Base-by-base conservation (phyloP, 176 grass and related monocot species). In the Ensete ventricosum region DNA sequence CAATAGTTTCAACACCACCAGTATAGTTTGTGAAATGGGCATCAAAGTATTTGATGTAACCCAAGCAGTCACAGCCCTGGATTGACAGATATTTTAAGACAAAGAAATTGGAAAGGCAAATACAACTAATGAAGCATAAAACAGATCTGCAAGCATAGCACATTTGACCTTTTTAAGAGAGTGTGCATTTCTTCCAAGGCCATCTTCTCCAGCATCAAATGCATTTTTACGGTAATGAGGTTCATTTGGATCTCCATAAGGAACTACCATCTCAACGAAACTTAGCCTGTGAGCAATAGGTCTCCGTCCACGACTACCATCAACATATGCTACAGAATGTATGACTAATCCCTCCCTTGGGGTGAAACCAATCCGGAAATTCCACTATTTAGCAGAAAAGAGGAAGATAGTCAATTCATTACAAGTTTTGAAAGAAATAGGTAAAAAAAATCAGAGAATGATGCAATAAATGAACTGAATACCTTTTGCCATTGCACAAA, bases 401-500 rank as follows among this genome's bases (percentile, higher is more conserved):
- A 76, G 25, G 9, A 64, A 74, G 58, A 58, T 67, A 6, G 34
- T 43, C 3, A 43, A 4, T 9, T 73, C 6, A 21, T 8, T 50
- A 50, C 12, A 49, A 21, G 9, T 17, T 34, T 9, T 9, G 50
- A 43, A 43, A 43, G 4, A 43, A 43, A 43, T 43, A 43, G 34
- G 34, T 43, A 4, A 43, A 43, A 43, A 43, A 43, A 43, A 43
- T 4, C 34, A 43, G 4, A 43, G 34, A 43, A 43, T 43, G 34
- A 43, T 43, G 34, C 11, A 19, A 55, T 16, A 64, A 75, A 79
- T 48, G 3, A 21, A 24, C 19, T 6, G 78, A 14, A 13, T 89
- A 98, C 95, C 95, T 99, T 99, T 71, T 99, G 96, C 96, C 96
- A 99, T 78, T 94, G 91, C 60, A 99, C 88, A 80, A 89, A 99